Conservation (phyloP, 176 grass and related monocot species). For the Phoenix roebelenii region DNA sequence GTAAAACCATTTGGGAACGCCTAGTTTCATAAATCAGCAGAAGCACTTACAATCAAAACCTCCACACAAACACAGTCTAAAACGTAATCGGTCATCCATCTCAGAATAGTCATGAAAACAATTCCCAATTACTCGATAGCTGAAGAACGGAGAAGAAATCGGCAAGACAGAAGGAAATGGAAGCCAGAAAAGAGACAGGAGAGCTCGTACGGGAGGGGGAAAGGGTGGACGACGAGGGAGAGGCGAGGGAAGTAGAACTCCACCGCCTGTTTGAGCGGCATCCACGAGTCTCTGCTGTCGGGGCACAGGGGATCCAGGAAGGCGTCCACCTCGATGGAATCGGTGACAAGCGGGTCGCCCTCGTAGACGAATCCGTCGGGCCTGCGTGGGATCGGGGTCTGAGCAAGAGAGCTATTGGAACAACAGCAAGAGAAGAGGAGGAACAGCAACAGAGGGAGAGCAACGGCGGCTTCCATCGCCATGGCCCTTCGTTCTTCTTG, state of each 20-base stretch:
- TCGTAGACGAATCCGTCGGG: conserved; percentile 71
- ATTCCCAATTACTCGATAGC: too few relatives aligned
- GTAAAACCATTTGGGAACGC: too few relatives aligned
- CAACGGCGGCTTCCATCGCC: conserved; percentile 38
- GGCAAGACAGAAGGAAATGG: too few relatives aligned
- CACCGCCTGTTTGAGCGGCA: conserved; percentile 45
- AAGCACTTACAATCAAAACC: too few relatives aligned
- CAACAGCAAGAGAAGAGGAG: conserved; percentile 30
- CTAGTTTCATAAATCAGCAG: too few relatives aligned
- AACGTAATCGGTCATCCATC: too few relatives aligned
- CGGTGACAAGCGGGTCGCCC: conserved; percentile 29
- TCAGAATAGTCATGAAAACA: too few relatives aligned
- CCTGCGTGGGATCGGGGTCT: conserved; percentile 45
- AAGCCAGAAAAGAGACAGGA: not conserved
- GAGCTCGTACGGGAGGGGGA: conserved; percentile 77
- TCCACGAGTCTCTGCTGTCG: conserved; percentile 77
- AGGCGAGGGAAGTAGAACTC: conserved; percentile 43
- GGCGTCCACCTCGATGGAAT: conserved; percentile 69
- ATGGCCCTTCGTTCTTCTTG: too few relatives aligned
- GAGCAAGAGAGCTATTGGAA: conserved; percentile 26
- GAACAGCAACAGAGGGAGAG: conserved; percentile 19
- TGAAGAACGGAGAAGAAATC: too few relatives aligned
- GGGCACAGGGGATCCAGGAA: conserved; percentile 89
- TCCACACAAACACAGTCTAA: too few relatives aligned
- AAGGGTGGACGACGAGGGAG: conserved; percentile 82